Conservation (phyloP, 768 basidiomycete species). For the Tulasnella sp. region DNA sequence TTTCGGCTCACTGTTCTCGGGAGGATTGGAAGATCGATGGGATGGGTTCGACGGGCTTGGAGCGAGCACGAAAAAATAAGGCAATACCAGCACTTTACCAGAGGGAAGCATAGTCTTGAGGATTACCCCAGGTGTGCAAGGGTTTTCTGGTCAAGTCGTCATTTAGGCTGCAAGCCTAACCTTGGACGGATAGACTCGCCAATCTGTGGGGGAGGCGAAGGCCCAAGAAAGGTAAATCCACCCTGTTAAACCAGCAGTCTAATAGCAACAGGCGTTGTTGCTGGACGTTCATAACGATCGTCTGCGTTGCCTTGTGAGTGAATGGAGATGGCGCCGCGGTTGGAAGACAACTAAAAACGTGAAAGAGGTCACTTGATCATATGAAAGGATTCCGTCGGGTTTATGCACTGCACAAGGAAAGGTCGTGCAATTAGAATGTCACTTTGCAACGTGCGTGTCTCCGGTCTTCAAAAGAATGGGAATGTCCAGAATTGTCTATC, state of each 20-base stretch:
- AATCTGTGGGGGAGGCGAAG: background rate
- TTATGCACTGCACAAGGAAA: background rate
- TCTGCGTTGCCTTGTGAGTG: background rate
- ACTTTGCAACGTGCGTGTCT: background rate
- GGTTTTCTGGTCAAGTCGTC: background rate
- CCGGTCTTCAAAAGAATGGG: background rate
- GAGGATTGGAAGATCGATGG: conserved; percentile 6
- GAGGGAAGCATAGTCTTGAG: background rate
- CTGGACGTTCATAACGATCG: background rate
- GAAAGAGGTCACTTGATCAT: conserved; percentile 9
- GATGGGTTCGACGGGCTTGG: background rate
- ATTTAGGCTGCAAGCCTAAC: conserved; percentile 11
- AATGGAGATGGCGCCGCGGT: conserved; percentile 4
- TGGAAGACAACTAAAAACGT: background rate
- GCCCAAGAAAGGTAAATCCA: conserved; percentile 9
- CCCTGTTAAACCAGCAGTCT: conserved; percentile 3
- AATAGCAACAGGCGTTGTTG: background rate
- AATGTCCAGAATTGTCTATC: background rate
- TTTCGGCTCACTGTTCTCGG: background rate
- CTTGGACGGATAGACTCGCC: background rate
- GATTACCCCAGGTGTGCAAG: conserved; percentile 7
- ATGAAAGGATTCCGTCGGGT: background rate
- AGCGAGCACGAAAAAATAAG: background rate
- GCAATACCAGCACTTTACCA: background rate
- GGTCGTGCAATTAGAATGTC: background rate